A percentile compares a stretch with the other conserved stretches of the same genome.
Conservation (phyloP, 495 filamentous ascomycete genomes). For the Darksidea phi region DNA sequence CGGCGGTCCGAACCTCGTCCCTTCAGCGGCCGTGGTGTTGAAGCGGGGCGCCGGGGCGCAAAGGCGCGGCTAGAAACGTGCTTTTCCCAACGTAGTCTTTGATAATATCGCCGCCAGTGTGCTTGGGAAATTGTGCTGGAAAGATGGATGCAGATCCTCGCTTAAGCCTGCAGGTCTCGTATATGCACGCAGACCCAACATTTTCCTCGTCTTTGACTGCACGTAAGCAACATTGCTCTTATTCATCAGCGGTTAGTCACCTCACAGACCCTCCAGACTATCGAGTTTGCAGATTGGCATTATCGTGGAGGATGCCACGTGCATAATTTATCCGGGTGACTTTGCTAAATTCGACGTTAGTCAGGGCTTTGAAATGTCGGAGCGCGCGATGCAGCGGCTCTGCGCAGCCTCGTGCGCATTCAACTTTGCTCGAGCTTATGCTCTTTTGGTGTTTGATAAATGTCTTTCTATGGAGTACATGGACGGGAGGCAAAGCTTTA, state of each 20-base stretch:
- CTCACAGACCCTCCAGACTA: background rate
- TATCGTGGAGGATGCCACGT: background rate
- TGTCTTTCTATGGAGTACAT: background rate
- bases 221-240: conserved; percentile 5
- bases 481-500: too few species aligned
- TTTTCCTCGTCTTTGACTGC: too few species aligned
- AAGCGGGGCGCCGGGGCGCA: background rate
- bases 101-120: background rate
- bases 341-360: too few species aligned
- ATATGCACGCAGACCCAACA: background rate
- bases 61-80: background rate
- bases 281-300: background rate
- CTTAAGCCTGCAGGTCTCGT: background rate
- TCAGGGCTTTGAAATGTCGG: background rate
- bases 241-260: conserved; percentile 28
- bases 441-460: conserved; percentile 11
- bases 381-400: too few species aligned
- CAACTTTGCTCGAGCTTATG: background rate
- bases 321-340: background rate
- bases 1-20: background rate
- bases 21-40: too few species aligned
- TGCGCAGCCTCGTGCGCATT: too few species aligned
- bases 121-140: background rate
- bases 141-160: conserved; percentile 3
- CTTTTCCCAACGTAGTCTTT: conserved; percentile 10